Evolutionary conservation across 2,329 filamentous ascomycete genomes (phyloP).

Genomic region (Fusarium multiceps): DNA sequence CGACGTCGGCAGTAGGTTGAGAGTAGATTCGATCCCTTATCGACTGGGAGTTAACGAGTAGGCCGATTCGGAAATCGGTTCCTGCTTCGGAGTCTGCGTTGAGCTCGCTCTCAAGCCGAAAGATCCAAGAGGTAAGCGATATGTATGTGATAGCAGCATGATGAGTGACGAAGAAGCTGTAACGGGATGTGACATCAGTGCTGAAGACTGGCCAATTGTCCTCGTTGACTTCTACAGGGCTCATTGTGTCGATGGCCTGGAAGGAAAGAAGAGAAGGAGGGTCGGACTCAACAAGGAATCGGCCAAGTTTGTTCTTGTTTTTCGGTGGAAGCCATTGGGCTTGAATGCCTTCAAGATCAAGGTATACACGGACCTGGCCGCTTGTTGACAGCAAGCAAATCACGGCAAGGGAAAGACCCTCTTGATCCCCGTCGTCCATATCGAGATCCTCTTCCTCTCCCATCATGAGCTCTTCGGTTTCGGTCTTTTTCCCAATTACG

Average conservation of each 20-base stretch:
- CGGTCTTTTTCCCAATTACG: constrained; percentile 71
- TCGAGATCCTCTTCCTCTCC: constrained; percentile 73
- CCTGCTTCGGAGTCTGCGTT: constrained; percentile 66
- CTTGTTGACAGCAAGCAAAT: constrained; percentile 70
- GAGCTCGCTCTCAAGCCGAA: constrained; percentile 71
- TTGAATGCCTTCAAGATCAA: constrained; percentile 71
- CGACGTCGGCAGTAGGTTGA: constrained; percentile 59
- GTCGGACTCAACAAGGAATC: constrained; percentile 52
- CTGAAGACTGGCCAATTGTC: constrained; percentile 73
- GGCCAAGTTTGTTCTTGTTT: constrained; percentile 60
- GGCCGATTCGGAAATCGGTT: constrained; percentile 69
- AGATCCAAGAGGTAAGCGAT: constrained; percentile 71
- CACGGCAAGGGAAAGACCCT: constrained; percentile 69
- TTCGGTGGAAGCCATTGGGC: constrained; percentile 74
- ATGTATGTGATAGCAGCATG: constrained; percentile 69
- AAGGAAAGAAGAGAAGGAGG: constrained; percentile 67
- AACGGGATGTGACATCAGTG: constrained; percentile 69
- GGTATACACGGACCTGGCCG: constrained; percentile 69
- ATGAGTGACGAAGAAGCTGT: constrained; percentile 72
- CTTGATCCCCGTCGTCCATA: constrained; percentile 65
- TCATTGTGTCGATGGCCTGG: constrained; percentile 71
- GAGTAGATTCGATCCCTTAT: constrained; percentile 69
- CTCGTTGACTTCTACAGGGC: constrained; percentile 63
- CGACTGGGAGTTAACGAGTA: constrained; percentile 68
- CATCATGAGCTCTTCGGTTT: constrained; percentile 69